These are phyloP conservation scores for Ettlia oleoabundans DNA, from an alignment of 139 green algal genomes.

Conservation along the genomic window DNA sequence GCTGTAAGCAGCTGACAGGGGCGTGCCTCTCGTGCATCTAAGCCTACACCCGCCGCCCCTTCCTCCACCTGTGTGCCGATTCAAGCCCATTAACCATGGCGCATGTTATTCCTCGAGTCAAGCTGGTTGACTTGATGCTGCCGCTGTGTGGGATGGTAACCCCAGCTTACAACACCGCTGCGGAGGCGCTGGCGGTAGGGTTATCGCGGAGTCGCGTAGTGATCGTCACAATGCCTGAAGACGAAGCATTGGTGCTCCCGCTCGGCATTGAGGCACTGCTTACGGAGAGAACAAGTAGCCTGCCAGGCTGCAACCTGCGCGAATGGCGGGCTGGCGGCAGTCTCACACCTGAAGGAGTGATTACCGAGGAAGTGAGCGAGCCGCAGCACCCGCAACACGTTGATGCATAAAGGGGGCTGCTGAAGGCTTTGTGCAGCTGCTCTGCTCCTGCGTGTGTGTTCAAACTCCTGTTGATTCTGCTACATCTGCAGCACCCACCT, in stretches of 20 bases:
- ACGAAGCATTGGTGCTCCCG: background rate
- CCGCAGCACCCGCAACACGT: too few relatives aligned
- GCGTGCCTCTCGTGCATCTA: too few relatives aligned
- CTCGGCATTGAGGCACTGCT: background rate
- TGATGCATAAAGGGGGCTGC: too few relatives aligned
- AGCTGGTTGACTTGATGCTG: background rate
- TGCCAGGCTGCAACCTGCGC: slow-evolving; percentile 9
- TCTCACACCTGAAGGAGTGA: background rate
- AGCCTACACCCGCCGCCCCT: too few relatives aligned
- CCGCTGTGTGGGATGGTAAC: background rate
- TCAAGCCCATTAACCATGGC: background rate
- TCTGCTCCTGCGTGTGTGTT: too few relatives aligned
- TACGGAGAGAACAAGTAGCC: background rate
- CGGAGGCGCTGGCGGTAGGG: slow-evolving; percentile 1
- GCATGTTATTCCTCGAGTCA: background rate
- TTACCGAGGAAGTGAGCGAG: slow-evolving; percentile 19
- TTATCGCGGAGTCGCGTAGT: background rate
- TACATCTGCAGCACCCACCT: too few relatives aligned
- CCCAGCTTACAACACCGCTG: background rate
- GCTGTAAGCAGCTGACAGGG: too few relatives aligned
- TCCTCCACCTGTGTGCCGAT: too few relatives aligned
- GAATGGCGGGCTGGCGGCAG: background rate
- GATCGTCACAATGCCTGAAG: background rate
- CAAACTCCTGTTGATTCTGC: too few relatives aligned
- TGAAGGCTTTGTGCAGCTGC: too few relatives aligned